Percentiles rank a stretch among this genome's conserved stretches.
Evolutionary conservation across 768 basidiomycete species (phyloP).

Genomic region (Rubroboletus pulcherrimus): DNA sequence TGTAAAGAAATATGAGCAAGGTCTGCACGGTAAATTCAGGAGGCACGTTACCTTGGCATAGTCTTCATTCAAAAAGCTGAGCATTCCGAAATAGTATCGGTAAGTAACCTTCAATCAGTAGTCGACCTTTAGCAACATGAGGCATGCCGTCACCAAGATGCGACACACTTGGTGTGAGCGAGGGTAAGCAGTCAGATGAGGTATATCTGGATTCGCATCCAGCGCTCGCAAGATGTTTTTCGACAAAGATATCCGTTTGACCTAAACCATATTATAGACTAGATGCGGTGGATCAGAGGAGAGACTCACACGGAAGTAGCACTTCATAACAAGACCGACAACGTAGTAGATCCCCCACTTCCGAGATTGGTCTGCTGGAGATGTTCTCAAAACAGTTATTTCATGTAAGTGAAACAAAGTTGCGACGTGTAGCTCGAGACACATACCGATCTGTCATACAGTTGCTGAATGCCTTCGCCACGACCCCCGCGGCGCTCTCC

Average conservation of each 20-base stretch:
- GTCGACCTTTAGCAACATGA: slow-evolving; percentile 12
- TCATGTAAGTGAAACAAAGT: neutral
- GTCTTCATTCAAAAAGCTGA: slow-evolving; percentile 91
- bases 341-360: slow-evolving; percentile 94
- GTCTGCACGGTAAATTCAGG: neutral
- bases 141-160: slow-evolving; percentile 7
- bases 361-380: slow-evolving; percentile 68
- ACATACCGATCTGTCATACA: slow-evolving; percentile 81
- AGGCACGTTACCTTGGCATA: slow-evolving; percentile 63
- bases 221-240: slow-evolving; percentile 91
- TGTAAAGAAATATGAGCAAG: slow-evolving; percentile 28
- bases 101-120: slow-evolving; percentile 71
- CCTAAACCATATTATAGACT: slow-evolving; percentile 40
- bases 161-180: slow-evolving; percentile 74
- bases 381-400: slow-evolving; percentile 41
- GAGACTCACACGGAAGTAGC: slow-evolving; percentile 81
- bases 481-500: slow-evolving; percentile 84
- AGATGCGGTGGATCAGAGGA: neutral
- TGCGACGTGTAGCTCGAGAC: neutral
- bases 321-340: slow-evolving; percentile 86
- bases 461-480: slow-evolving; percentile 84
- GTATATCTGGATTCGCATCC: slow-evolving; percentile 80
- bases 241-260: slow-evolving; percentile 86
- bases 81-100: slow-evolving; percentile 91
- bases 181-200: slow-evolving; percentile 71